Percentiles rank a stretch among this genome's conserved stretches.
Evolutionary conservation across 1,139 yeast species (phyloP).

Genomic region (Diutina siamensis): DNA sequence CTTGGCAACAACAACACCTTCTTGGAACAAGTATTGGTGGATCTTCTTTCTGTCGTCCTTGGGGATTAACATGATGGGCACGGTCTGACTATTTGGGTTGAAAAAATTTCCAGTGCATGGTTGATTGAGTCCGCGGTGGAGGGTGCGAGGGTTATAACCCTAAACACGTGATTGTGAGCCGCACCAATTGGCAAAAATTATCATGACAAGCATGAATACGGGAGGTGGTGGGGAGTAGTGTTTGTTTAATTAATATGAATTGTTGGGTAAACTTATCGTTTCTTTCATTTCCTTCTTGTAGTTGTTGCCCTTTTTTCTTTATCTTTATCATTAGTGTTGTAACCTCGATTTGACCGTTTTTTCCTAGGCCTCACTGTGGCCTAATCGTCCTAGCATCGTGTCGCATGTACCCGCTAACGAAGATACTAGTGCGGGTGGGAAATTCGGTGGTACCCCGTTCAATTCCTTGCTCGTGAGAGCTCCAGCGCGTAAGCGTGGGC

Average conservation of each 20-base stretch:
- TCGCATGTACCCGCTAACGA: conserved; percentile 62
- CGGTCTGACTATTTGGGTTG: neutral
- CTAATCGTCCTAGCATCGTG: conserved; percentile 27
- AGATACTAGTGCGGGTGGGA: conserved; percentile 55
- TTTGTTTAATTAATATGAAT: no score
- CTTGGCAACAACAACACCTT: conserved; percentile 99
- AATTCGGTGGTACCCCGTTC: conserved; percentile 72
- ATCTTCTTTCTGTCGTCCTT: conserved; percentile 99
- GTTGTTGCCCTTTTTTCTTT: no score
- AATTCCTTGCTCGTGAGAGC: conserved; percentile 56
- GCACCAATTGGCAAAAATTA: neutral
- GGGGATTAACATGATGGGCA: conserved; percentile 86
- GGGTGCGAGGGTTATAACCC: neutral
- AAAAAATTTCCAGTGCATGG: neutral
- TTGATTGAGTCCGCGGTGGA: neutral
- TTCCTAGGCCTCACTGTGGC: no score
- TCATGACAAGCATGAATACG: neutral
- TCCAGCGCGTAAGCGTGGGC: conserved; percentile 48
- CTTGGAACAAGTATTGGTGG: conserved; percentile 98
- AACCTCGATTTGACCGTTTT: no score
- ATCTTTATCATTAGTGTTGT: no score
- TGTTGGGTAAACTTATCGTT: no score
- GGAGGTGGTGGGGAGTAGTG: no score
- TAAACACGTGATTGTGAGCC: neutral
- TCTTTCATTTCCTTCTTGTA: no score